A percentile compares a stretch with the other conserved stretches of the same genome.
These are phyloP conservation scores for Boletus sp. DNA, from an alignment of 768 basidiomycete species.

Conservation along the genomic window DNA sequence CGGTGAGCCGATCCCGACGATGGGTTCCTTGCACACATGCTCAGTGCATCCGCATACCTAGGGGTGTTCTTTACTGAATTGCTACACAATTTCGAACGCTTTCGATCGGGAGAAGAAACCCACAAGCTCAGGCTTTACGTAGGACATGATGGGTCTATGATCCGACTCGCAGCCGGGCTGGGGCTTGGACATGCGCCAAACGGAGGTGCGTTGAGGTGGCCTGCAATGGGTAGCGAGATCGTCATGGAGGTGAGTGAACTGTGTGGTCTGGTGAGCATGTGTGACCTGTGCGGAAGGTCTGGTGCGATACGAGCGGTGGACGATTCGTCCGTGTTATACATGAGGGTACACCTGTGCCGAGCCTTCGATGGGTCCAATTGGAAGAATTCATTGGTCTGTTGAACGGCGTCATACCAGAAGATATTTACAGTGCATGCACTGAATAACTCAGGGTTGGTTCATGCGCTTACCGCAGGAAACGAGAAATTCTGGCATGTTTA, in stretches of 20 bases:
- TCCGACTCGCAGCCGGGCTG: conserved; percentile 38
- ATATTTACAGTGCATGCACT: conserved; percentile 28
- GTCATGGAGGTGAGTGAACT: conserved; percentile 40
- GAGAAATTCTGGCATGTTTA: neutral
- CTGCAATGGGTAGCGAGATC: conserved; percentile 47
- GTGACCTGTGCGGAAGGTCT: conserved; percentile 34
- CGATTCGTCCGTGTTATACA: conserved; percentile 44
- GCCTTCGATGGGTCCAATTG: conserved; percentile 38
- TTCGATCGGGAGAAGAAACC: conserved; percentile 33
- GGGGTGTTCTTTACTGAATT: conserved; percentile 49
- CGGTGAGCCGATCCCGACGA: conserved; percentile 27
- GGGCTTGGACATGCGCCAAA: conserved; percentile 35
- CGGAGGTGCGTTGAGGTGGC: conserved; percentile 40
- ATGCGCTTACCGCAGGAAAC: neutral
- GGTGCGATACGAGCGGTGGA: conserved; percentile 26
- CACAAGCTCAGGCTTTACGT: conserved; percentile 43
- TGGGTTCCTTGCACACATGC: neutral
- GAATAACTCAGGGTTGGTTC: neutral
- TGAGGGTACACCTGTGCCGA: conserved; percentile 40
- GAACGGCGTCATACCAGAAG: conserved; percentile 33
- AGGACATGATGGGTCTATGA: conserved; percentile 50
- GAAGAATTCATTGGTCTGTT: conserved; percentile 36
- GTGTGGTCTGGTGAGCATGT: neutral
- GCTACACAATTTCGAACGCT: conserved; percentile 37
- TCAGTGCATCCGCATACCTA: conserved; percentile 11